phyloP scores from a whole-genome alignment of 257 asterid species.

The Scutellaria barbata region DNA sequence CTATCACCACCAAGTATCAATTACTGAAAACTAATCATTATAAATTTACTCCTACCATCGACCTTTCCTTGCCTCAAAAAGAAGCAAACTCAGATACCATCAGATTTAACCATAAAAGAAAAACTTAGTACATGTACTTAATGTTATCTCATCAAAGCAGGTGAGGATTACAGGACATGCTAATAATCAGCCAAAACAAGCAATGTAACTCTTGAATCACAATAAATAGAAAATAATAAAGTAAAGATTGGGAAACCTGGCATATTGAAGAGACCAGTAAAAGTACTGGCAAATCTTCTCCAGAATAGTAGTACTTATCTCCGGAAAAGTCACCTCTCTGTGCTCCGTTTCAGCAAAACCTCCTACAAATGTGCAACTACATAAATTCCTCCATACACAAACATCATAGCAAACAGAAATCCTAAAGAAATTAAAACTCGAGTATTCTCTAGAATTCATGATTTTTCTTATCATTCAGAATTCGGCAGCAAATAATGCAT shows the following conservation, averaged over 20 bases:
- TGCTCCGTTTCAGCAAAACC: slow-evolving; percentile 83
- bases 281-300: slow-evolving; percentile 98
- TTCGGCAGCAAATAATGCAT: background rate
- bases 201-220: slow-evolving; percentile 10
- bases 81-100: slow-evolving; percentile 25
- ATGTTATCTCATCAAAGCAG: background rate
- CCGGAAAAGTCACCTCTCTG: slow-evolving; percentile 89
- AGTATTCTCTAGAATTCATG: background rate
- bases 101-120: background rate
- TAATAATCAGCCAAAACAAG: slow-evolving; percentile 10
- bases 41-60: background rate
- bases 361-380: slow-evolving; percentile 50
- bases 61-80: slow-evolving; percentile 7
- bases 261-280: slow-evolving; percentile 97
- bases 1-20: background rate
- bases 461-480: background rate
- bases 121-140: background rate
- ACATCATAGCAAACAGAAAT: background rate
- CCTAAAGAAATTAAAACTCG: background rate
- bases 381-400: background rate
- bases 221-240: background rate
- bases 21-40: background rate
- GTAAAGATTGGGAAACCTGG: slow-evolving; percentile 56
- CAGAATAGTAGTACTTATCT: slow-evolving; percentile 83
- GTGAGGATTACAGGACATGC: background rate